A percentile compares a stretch with the other conserved stretches of the same genome.
phyloP scores from a whole-genome alignment of 305 asterid species.

The Fraxinus xanthoxyloides region DNA sequence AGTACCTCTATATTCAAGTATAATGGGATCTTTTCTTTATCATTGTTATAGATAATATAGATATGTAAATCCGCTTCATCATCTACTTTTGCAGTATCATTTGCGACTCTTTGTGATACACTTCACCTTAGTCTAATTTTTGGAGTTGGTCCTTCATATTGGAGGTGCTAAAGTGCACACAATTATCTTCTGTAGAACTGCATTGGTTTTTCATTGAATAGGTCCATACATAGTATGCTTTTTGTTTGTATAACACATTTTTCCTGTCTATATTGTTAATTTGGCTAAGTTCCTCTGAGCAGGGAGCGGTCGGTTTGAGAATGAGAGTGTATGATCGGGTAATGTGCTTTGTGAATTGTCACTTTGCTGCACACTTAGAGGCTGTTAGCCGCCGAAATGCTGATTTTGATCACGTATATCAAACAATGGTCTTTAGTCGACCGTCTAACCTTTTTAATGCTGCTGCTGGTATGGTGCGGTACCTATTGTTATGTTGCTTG shows the following conservation, averaged over 20 bases:
- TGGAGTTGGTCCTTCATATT: not conserved
- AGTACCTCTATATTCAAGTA: not conserved
- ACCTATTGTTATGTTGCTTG: conserved; percentile 47
- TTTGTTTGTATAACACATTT: not conserved
- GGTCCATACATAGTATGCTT: not conserved
- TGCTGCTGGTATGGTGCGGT: conserved; percentile 68
- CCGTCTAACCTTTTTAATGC: conserved; percentile 63
- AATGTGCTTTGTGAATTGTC: conserved; percentile 93
- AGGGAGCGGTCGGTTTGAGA: conserved; percentile 99
- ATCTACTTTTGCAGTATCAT: not conserved
- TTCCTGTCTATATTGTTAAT: conserved; percentile 9
- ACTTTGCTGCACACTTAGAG: conserved; percentile 96
- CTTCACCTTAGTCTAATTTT: not conserved
- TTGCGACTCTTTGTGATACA: not conserved
- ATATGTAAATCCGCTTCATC: not conserved
- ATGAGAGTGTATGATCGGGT: conserved; percentile 79
- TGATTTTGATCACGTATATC: conserved; percentile 92
- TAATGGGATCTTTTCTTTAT: not conserved
- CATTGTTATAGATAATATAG: not conserved
- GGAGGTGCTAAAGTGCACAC: not conserved
- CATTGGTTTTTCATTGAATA: not conserved
- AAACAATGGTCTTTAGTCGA: conserved; percentile 76
- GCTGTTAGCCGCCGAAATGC: conserved; percentile 90
- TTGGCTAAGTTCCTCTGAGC: conserved; percentile 28
- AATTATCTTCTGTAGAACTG: not conserved